A percentile compares a stretch with the other conserved stretches of the same genome.
Conservation (phyloP, 108 stramenopile genomes). For the Nitzschia sp. region DNA sequence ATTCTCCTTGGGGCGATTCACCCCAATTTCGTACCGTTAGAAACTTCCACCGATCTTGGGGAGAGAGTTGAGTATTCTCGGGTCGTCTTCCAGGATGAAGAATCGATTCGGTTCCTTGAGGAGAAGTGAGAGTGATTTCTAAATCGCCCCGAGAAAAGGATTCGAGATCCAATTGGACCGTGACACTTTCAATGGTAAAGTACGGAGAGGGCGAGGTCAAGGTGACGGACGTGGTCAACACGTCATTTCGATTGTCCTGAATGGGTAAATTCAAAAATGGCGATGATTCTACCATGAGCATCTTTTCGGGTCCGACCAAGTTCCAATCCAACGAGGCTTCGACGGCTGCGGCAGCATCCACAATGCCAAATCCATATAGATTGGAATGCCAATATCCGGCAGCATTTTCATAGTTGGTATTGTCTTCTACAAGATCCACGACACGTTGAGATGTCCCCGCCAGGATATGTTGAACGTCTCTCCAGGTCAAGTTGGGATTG, state of each 20-base stretch:
- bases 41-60: conserved; percentile 30
- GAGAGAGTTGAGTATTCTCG: conserved; percentile 5
- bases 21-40: conserved; percentile 39
- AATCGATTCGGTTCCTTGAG: conserved; percentile 32
- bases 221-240: conserved; percentile 5
- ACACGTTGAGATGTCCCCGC: conserved; percentile 34
- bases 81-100: conserved; percentile 28
- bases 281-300: conserved; percentile 16
- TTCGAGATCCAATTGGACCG: conserved; percentile 26
- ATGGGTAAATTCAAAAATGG: conserved; percentile 13
- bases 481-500: conserved; percentile 44
- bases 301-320: conserved; percentile 20
- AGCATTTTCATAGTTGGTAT: conserved; percentile 22
- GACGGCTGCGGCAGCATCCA: conserved; percentile 47
- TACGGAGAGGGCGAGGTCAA: background rate
- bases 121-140: conserved; percentile 28
- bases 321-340: conserved; percentile 28
- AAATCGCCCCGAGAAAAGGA: conserved; percentile 32
- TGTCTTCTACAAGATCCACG: conserved; percentile 1
- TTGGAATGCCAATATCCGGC: conserved; percentile 40
- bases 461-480: conserved; percentile 53
- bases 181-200: conserved; percentile 13
- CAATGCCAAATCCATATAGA: conserved; percentile 50
- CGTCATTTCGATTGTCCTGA: background rate
- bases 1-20: conserved; percentile 21